phyloP scores from a whole-genome alignment of 805 yeast species.

The Candida ovalis region DNA sequence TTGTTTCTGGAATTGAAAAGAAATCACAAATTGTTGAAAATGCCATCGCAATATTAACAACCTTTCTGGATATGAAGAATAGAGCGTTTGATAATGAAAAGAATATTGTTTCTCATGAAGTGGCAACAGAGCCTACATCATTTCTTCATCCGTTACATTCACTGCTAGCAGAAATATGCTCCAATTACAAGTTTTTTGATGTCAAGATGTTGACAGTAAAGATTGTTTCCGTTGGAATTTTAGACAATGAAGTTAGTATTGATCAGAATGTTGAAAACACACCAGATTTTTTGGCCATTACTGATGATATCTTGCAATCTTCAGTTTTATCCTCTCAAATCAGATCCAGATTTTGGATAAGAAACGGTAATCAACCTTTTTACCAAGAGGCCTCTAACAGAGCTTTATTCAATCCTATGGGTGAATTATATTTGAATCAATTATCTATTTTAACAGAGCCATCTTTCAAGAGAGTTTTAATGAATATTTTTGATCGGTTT shows the following conservation, averaged over 20 bases:
- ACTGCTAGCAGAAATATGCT: constrained; percentile 44
- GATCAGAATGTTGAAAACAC: constrained; percentile 5
- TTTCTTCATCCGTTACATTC: constrained; percentile 60
- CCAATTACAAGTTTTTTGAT: constrained; percentile 30
- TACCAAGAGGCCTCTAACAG: constrained; percentile 21
- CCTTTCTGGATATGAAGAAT: constrained; percentile 29
- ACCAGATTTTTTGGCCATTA: constrained; percentile 40
- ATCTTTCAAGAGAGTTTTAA: constrained; percentile 30
- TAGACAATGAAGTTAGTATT: constrained; percentile 7
- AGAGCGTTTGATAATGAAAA: constrained; percentile 26
- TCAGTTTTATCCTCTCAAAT: constrained; percentile 61
- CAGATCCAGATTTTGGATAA: constrained; percentile 64
- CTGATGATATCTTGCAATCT: constrained; percentile 58
- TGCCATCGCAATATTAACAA: constrained; percentile 35
- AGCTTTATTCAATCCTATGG: constrained; percentile 24
- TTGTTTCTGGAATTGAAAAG: constrained; percentile 19
- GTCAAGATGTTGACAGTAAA: constrained; percentile 13
- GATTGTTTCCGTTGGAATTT: constrained; percentile 8
- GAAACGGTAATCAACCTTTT: constrained; percentile 53
- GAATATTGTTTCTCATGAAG: constrained; percentile 30
- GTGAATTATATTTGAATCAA: constrained; percentile 47
- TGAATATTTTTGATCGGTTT: constrained; percentile 52
- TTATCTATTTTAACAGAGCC: constrained; percentile 37
- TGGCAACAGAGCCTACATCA: constrained; percentile 46
- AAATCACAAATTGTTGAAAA: constrained; percentile 22